Conservation (phyloP, 345 rosid species). For the Cardiospermum halicacabum region DNA sequence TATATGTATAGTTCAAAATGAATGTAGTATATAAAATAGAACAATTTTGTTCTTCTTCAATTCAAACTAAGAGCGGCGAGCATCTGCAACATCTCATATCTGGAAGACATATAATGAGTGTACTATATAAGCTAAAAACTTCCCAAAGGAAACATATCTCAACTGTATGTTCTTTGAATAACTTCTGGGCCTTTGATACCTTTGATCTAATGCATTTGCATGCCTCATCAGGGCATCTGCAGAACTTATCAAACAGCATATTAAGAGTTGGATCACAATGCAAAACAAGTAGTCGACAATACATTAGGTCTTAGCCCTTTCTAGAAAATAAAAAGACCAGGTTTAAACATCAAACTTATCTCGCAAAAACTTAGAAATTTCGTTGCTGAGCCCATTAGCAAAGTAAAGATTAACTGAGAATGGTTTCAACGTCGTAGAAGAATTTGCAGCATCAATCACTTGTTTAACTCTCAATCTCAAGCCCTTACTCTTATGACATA, state of each 20-base stretch:
- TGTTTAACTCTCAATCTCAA: slow-evolving; percentile 46
- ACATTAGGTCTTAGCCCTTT: slow-evolving; percentile 29
- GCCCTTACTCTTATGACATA: slow-evolving; percentile 38
- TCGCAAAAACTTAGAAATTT: too few species aligned
- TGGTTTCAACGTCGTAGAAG: slow-evolving; percentile 43
- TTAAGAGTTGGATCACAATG: slow-evolving; percentile 20
- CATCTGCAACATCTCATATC: slow-evolving; percentile 6
- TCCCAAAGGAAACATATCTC: neutral
- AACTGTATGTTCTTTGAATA: slow-evolving; percentile 10
- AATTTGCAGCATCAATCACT: slow-evolving; percentile 46
- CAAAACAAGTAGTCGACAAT: too few species aligned
- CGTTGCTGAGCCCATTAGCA: slow-evolving; percentile 46
- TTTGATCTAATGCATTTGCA: slow-evolving; percentile 17
- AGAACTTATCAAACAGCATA: slow-evolving; percentile 17
- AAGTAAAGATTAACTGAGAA: slow-evolving; percentile 62
- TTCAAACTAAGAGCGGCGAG: neutral
- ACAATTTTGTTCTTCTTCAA: neutral
- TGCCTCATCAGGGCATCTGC: slow-evolving; percentile 5
- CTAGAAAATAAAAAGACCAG: slow-evolving; percentile 18
- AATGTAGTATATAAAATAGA: too few species aligned
- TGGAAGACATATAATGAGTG: neutral
- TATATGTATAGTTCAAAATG: too few species aligned
- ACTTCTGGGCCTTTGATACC: slow-evolving; percentile 16
- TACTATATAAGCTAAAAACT: slow-evolving; percentile 7
- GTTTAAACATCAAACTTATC: too few species aligned